Evolutionary conservation across 1,139 yeast genomes (phyloP).

Genomic region (Maudiozyma humilis): DNA sequence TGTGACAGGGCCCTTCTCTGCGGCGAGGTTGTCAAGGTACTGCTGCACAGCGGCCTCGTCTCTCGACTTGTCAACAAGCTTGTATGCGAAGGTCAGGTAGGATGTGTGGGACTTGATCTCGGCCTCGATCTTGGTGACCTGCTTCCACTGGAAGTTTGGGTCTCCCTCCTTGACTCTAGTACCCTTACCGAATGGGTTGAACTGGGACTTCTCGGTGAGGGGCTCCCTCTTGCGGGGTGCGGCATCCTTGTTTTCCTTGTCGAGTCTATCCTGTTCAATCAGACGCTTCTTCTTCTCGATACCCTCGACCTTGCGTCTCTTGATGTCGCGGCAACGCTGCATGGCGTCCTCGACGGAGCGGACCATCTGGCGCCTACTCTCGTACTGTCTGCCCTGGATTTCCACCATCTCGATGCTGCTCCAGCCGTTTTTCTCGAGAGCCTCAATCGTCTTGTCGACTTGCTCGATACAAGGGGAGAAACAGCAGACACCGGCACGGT

Average conservation of each 20-base stretch:
- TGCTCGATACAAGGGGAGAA: conserved; percentile 98
- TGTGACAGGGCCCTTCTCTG: neutral
- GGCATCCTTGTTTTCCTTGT: conserved; percentile 10
- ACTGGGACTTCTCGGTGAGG: conserved; percentile 44
- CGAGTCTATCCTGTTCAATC: conserved; percentile 26
- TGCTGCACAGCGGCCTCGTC: conserved; percentile 11
- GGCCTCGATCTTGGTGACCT: conserved; percentile 72
- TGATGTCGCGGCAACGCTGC: conserved; percentile 71
- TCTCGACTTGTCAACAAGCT: conserved; percentile 22
- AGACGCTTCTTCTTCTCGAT: conserved; percentile 48
- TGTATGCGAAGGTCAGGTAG: conserved; percentile 80
- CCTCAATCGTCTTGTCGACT: conserved; percentile 75
- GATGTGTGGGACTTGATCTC: conserved; percentile 93
- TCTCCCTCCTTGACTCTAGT: conserved; percentile 81
- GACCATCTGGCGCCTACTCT: conserved; percentile 84
- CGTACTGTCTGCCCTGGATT: conserved; percentile 79
- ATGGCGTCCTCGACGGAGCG: conserved; percentile 74
- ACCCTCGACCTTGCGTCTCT: conserved; percentile 65
- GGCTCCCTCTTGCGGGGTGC: conserved; percentile 16
- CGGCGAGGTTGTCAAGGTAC: neutral
- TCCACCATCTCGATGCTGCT: conserved; percentile 89
- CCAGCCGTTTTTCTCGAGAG: conserved; percentile 74
- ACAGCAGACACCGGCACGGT: conserved; percentile 70
- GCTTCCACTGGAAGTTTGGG: conserved; percentile 63
- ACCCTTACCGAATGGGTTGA: conserved; percentile 82